phyloP scores from a whole-genome alignment of 2,329 filamentous ascomycete species.

The Chalaropsis ovoidea region DNA sequence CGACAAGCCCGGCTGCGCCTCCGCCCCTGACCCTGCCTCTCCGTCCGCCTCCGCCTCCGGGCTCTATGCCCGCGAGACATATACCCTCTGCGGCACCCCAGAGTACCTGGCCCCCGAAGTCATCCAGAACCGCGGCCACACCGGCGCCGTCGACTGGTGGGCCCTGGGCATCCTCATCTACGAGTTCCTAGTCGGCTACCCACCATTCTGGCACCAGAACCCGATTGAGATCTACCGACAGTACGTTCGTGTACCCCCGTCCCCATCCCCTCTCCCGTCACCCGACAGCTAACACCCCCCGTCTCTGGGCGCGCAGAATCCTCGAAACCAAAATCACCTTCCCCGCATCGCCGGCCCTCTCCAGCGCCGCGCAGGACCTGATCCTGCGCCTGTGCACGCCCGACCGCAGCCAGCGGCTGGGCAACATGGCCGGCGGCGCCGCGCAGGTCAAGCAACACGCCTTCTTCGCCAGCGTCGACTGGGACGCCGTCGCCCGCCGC shows the following conservation, averaged over 20 bases:
- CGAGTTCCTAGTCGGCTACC: conserved; percentile 75
- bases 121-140: conserved; percentile 70
- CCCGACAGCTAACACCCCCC: conserved; percentile 20
- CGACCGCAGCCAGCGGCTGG: conserved; percentile 65
- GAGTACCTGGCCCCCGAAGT: conserved; percentile 79
- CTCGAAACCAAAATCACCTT: conserved; percentile 68
- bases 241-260: conserved; percentile 35
- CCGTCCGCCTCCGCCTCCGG: conserved; percentile 24
- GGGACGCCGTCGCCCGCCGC: conserved; percentile 60
- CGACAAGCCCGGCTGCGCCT: not conserved
- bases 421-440: conserved; percentile 68
- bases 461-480: conserved; percentile 64
- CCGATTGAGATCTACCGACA: conserved; percentile 80
- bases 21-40: too few species aligned
- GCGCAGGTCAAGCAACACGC: conserved; percentile 61
- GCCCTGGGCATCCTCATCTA: conserved; percentile 74
- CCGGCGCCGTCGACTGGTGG: conserved; percentile 77
- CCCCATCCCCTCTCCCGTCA: not conserved
- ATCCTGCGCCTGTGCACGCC: conserved; percentile 68
- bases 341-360: conserved; percentile 56
- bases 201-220: conserved; percentile 79
- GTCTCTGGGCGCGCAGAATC: conserved; percentile 43
- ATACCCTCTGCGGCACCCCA: conserved; percentile 73
- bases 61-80: conserved; percentile 54
- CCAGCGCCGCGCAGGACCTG: conserved; percentile 59